phyloP scores from a whole-genome alignment of 371 early-diverging fungal genomes.

The Saksenaea vasiformis region DNA sequence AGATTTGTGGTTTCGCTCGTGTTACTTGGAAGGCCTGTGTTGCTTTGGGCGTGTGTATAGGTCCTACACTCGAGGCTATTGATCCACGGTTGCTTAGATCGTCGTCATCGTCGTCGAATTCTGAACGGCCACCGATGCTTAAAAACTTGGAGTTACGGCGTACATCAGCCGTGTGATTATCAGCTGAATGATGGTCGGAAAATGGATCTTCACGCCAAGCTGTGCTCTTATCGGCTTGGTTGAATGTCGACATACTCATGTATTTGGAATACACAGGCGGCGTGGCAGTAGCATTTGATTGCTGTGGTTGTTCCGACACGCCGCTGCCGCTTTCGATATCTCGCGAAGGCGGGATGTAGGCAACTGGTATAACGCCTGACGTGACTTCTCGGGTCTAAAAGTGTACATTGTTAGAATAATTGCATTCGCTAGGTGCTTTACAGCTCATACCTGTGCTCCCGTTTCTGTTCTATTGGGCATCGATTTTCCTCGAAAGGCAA shows the following conservation, averaged over 20 bases:
- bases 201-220: background rate
- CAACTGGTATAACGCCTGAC: slow-evolving; percentile 53
- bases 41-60: slow-evolving; percentile 17
- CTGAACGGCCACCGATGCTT: background rate
- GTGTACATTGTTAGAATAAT: background rate
- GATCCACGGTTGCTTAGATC: slow-evolving; percentile 23
- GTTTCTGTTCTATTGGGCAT: background rate
- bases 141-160: background rate
- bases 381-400: slow-evolving; percentile 16
- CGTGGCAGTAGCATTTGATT: background rate
- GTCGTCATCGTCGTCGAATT: slow-evolving; percentile 15
- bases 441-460: background rate
- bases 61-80: slow-evolving; percentile 24
- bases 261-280: background rate
- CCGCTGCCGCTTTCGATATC: background rate
- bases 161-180: background rate
- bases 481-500: slow-evolving; percentile 5
- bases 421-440: background rate
- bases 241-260: slow-evolving; percentile 1
- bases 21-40: slow-evolving; percentile 42
- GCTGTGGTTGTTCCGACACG: background rate
- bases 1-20: slow-evolving; percentile 46
- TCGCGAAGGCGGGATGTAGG: slow-evolving; percentile 45
- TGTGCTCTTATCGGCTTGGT: background rate
- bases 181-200: background rate